Percentiles rank a stretch among this genome's conserved stretches.
Evolutionary conservation across 495 filamentous ascomycete species (phyloP).

Genomic region (Chaetomium tenue): DNA sequence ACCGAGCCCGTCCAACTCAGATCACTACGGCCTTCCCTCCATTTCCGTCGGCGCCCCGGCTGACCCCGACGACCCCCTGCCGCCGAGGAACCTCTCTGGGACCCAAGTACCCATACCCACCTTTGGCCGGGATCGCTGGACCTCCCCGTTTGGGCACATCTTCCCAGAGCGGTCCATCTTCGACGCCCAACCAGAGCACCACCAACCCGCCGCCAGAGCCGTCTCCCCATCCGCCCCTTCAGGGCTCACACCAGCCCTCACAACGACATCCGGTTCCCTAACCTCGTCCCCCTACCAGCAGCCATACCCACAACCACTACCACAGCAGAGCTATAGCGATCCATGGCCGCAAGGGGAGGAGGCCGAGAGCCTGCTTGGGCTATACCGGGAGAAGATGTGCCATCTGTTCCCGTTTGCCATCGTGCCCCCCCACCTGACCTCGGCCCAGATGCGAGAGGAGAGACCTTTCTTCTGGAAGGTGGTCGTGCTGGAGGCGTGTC

Average conservation of each 20-base stretch:
- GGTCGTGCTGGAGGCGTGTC: conserved; percentile 35
- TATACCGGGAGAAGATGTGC: conserved; percentile 20
- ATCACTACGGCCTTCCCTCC: neutral
- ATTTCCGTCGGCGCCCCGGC: neutral
- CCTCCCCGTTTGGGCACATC: conserved; percentile 2
- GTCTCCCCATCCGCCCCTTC: neutral
- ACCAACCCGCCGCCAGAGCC: neutral
- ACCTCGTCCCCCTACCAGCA: neutral
- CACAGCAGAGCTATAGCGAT: neutral
- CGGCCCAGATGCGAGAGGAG: conserved; percentile 28
- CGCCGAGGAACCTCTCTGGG: neutral
- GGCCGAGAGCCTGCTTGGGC: conserved; percentile 27
- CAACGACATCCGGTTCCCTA: neutral
- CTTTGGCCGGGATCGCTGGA: conserved; percentile 1
- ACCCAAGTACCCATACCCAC: neutral
- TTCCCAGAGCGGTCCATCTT: conserved; percentile 10
- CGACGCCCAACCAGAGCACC: neutral
- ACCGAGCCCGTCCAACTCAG: conserved; percentile 9
- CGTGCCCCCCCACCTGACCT: conserved; percentile 26
- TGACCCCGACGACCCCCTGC: neutral
- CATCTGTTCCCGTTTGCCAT: conserved; percentile 34
- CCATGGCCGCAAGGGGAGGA: conserved; percentile 32
- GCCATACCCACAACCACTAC: neutral
- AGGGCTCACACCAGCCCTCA: neutral
- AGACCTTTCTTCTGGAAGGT: conserved; percentile 37